A percentile compares a stretch with the other conserved stretches of the same genome.
These are phyloP conservation scores for Ophioceras dolichostomum DNA, from an alignment of 2,329 filamentous ascomycete species.

Conservation along the genomic window DNA sequence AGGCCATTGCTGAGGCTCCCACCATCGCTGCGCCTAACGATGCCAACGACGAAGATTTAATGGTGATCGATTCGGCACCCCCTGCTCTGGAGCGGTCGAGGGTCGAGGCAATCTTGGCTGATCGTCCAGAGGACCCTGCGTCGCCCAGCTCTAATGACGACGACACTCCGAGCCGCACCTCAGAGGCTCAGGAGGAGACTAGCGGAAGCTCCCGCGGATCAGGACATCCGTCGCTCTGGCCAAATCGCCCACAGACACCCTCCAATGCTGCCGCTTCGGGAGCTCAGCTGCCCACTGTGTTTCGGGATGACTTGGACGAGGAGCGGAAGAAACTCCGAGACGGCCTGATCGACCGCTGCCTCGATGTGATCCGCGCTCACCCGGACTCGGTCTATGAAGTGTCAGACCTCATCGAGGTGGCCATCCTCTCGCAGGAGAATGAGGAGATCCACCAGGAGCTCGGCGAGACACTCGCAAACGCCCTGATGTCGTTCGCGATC, in stretches of 20 bases:
- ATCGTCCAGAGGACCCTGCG: slow-evolving; percentile 9
- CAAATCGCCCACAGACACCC: slow-evolving; percentile 6
- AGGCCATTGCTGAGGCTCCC: no score
- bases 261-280: slow-evolving; percentile 7
- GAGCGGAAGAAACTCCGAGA: slow-evolving; percentile 60
- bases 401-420: slow-evolving; percentile 70
- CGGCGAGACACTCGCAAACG: slow-evolving; percentile 71
- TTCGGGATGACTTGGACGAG: slow-evolving; percentile 69
- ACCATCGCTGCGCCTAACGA: slow-evolving; percentile 7
- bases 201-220: slow-evolving; percentile 1
- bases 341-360: slow-evolving; percentile 75
- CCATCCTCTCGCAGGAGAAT: slow-evolving; percentile 47
- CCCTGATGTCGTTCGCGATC: slow-evolving; percentile 57
- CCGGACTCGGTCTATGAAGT: slow-evolving; percentile 84
- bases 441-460: slow-evolving; percentile 55
- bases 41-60: no score
- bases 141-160: slow-evolving; percentile 13
- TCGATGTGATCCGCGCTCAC: slow-evolving; percentile 83
- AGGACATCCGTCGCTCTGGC: no score
- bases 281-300: slow-evolving; percentile 27
- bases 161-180: not conserved
- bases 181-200: slow-evolving; percentile 2
- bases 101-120: slow-evolving; percentile 10
- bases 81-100: slow-evolving; percentile 14
- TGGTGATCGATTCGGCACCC: slow-evolving; percentile 16